Percentiles rank a stretch among this genome's conserved stretches.
phyloP scores from a whole-genome alignment of 2,329 filamentous ascomycete species.

The Acrocalymma vagum region DNA sequence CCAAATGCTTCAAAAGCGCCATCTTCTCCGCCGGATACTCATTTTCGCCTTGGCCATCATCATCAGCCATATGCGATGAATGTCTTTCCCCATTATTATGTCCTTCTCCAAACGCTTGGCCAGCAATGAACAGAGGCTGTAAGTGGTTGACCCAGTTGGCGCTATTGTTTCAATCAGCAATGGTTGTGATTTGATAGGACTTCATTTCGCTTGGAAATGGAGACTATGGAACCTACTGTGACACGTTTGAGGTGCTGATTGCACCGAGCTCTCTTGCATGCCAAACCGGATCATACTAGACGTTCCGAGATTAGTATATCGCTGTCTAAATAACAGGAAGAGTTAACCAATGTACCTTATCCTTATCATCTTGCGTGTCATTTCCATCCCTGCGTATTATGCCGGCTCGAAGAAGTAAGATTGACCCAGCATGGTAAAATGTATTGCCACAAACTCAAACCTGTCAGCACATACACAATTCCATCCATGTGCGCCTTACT shows the following conservation, averaged over 20 bases:
- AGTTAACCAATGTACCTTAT: too few relatives aligned
- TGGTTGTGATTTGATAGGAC: too few relatives aligned
- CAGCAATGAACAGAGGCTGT: slow-evolving; percentile 4
- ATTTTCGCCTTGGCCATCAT: too few relatives aligned
- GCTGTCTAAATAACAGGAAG: too few relatives aligned
- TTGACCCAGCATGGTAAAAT: slow-evolving; percentile 8
- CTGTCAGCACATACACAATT: too few relatives aligned
- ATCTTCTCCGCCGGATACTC: slow-evolving; percentile 5
- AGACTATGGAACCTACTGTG: too few relatives aligned
- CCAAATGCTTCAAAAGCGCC: slow-evolving; percentile 1
- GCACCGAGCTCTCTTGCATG: slow-evolving; percentile 4
- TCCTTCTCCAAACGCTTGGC: not conserved
- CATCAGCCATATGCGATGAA: too few relatives aligned
- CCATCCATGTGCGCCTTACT: too few relatives aligned
- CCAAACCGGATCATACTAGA: not conserved
- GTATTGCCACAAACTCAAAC: slow-evolving; percentile 5
- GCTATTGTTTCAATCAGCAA: too few relatives aligned
- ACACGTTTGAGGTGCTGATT: not conserved
- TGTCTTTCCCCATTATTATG: not conserved
- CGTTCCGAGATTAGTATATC: too few relatives aligned
- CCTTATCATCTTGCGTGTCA: not conserved
- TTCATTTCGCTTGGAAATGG: too few relatives aligned
- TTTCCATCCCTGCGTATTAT: not conserved
- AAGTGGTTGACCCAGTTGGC: slow-evolving; percentile 4
- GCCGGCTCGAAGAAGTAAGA: slow-evolving; percentile 3